phyloP scores from a whole-genome alignment of 805 yeast genomes.

The Schwanniomyces vanrijiae region DNA sequence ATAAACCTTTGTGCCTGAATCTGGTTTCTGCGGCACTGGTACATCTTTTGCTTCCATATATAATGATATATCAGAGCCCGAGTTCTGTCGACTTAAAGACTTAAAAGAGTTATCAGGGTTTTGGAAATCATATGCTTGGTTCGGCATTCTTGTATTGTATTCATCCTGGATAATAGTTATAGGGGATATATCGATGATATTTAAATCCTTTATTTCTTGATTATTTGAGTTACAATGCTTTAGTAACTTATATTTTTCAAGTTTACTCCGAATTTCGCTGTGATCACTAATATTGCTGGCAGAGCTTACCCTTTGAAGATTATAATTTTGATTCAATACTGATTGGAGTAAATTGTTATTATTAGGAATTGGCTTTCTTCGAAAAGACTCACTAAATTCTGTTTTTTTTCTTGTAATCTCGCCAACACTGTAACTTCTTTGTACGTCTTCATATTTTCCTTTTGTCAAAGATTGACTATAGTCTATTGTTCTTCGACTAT shows the following conservation, averaged over 20 bases:
- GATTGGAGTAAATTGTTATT: slow-evolving; percentile 11
- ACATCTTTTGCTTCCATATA: background rate
- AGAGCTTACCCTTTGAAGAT: slow-evolving; percentile 7
- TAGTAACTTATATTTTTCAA: background rate
- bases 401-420: background rate
- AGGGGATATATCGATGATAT: slow-evolving; percentile 21
- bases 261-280: background rate
- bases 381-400: background rate
- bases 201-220: background rate
- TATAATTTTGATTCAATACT: slow-evolving; percentile 11
- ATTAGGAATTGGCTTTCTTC: slow-evolving; percentile 2
- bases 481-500: background rate
- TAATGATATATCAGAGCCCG: background rate
- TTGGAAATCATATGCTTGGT: background rate
- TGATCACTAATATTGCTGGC: background rate
- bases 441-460: background rate
- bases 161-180: slow-evolving; percentile 26
- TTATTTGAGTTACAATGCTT: background rate
- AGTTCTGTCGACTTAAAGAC: background rate
- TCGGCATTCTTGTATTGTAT: slow-evolving; percentile 15
- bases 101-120: slow-evolving; percentile 21
- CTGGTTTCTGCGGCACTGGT: background rate
- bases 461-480: background rate
- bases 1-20: background rate
- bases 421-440: slow-evolving; percentile 2